Base-by-base conservation (phyloP, 768 basidiomycete species). In the Collybia sp. region DNA sequence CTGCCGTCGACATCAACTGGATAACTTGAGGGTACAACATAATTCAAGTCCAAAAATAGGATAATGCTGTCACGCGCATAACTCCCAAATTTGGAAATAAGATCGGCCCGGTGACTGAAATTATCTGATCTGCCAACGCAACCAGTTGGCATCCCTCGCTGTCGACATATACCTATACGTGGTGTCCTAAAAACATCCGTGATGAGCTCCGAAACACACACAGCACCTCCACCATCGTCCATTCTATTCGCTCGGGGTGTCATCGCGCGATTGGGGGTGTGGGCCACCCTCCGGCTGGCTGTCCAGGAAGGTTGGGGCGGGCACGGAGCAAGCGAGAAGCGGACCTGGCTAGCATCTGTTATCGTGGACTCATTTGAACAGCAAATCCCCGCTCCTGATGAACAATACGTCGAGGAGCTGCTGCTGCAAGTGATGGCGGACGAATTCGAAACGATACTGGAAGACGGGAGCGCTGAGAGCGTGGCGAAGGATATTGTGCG, bases 291-390 rank as follows among this genome's bases (percentile, higher is more conserved):
- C 19, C 83, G 85, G 35, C 70, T 95, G 57, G 94, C 93, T 30
- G 82, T 97, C 32, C 80, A 86, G 51, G 80, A 93, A 55, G 67
- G 71, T 52, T 95, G 93, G 93, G 94, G 93, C 19, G 93, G 93
- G 2, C 78, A 85, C 15, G 79, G 80, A 19, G 70, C 69, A n/a
- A 45, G 58, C 1, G 69, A 76, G 45, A 96, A 95, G 67, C 81
- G 84, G 39, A 86, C 80, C 16, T 94, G 91, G 89, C 73, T 96
- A 13, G 88, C 88, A 10, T 82, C 85, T 5, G 77, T 79, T 34
- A 74, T 93, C 58, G 85, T 90, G 53, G 85, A 93, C 61, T 76
- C 83, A 6, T 90, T 92, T 59, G 85, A 88, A 55, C 63, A 74
- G 40, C 73, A 75, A 49, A 48, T 68, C 50, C 62, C 66, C 30